phyloP scores from a whole-genome alignment of 768 basidiomycete species.

The Myochromella boudieri region DNA sequence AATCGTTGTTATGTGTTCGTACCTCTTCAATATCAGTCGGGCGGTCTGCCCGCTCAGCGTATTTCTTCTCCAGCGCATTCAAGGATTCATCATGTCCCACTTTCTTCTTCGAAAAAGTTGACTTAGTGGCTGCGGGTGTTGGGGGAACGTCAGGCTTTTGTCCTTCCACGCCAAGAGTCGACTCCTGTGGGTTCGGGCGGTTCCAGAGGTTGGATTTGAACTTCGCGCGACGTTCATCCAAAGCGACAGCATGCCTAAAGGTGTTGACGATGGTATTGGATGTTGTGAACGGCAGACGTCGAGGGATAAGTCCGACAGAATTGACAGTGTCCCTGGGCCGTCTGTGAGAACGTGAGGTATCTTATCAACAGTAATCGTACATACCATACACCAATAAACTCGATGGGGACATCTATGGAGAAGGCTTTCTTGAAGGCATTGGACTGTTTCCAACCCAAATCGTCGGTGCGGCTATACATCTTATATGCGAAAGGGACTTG shows the following conservation, averaged over 20 bases:
- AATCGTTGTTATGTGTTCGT: neutral
- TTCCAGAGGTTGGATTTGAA: conserved; percentile 22
- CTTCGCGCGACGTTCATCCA: conserved; percentile 20
- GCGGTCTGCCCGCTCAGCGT: conserved; percentile 7
- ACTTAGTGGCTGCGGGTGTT: neutral
- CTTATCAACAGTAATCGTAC: conserved; percentile 2
- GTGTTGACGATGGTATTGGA: conserved; percentile 43
- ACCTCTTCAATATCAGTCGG: conserved; percentile 42
- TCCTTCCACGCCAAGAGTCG: conserved; percentile 23
- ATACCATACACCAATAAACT: conserved; percentile 56
- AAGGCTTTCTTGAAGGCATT: conserved; percentile 52
- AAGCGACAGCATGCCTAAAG: conserved; percentile 19
- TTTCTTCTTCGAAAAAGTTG: conserved; percentile 1
- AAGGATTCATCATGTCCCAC: conserved; percentile 5
- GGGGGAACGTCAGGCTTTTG: conserved; percentile 3
- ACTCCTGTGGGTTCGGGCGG: conserved; percentile 22
- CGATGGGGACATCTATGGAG: conserved; percentile 40
- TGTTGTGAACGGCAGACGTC: conserved; percentile 47
- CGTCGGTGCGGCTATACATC: conserved; percentile 46
- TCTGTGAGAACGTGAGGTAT: neutral
- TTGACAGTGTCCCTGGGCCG: conserved; percentile 54
- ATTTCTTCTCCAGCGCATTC: conserved; percentile 25
- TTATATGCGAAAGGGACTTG: conserved; percentile 61
- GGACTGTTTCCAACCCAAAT: conserved; percentile 43
- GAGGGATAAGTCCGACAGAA: conserved; percentile 46